phyloP scores from a whole-genome alignment of 768 basidiomycete genomes.

The Lepiota brunneoincarnata region DNA sequence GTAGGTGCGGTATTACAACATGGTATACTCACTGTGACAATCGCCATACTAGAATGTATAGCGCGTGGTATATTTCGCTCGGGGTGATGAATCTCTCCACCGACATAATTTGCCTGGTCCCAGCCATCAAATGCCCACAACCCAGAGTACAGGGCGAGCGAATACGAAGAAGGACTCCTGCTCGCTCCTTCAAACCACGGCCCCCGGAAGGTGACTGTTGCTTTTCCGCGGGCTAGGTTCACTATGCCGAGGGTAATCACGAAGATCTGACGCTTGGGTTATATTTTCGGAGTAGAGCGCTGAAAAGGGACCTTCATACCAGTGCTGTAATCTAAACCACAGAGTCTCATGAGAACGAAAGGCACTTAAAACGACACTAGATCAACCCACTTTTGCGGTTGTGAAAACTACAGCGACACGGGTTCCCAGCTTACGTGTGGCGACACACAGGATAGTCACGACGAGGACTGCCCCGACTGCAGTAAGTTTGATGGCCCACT shows the following conservation, averaged over 20 bases:
- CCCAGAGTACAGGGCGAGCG: constrained; percentile 92
- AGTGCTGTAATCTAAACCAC: constrained; percentile 55
- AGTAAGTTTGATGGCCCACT: constrained; percentile 89
- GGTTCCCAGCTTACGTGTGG: constrained; percentile 74
- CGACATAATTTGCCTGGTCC: constrained; percentile 92
- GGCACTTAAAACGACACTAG: not conserved
- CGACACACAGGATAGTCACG: constrained; percentile 77
- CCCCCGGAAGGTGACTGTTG: constrained; percentile 62
- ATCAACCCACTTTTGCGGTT: constrained; percentile 62
- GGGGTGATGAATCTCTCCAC: constrained; percentile 81
- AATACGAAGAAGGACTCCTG: constrained; percentile 78
- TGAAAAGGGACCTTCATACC: constrained; percentile 37
- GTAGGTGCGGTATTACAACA: not conserved
- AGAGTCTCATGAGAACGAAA: constrained; percentile 8
- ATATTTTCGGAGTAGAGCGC: not conserved
- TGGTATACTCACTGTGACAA: constrained; percentile 62
- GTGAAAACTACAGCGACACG: constrained; percentile 88
- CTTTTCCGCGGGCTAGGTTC: constrained; percentile 68
- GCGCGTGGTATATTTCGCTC: constrained; percentile 85
- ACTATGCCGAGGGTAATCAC: constrained; percentile 80
- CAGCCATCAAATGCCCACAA: constrained; percentile 97
- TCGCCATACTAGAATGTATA: constrained; percentile 87
- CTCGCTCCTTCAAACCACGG: constrained; percentile 75
- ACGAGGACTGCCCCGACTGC: constrained; percentile 69
- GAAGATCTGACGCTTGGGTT: constrained; percentile 42